phyloP scores from a whole-genome alignment of 2,329 filamentous ascomycete species.

The Colletotrichum tabaci region DNA sequence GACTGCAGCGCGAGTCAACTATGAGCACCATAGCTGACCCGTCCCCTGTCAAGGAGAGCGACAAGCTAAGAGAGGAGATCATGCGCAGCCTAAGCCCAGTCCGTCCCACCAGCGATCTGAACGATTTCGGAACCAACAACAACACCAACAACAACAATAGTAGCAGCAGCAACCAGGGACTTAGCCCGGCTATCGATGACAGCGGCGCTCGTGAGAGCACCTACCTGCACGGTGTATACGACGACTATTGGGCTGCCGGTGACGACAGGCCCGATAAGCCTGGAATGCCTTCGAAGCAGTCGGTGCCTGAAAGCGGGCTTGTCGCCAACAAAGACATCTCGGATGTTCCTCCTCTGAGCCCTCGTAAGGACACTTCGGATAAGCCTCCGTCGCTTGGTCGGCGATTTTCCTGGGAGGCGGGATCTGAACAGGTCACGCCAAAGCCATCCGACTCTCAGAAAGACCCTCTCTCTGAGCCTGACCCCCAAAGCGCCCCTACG shows the following conservation, averaged over 20 bases:
- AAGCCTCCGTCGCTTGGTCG: conserved; percentile 31
- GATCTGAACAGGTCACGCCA: conserved; percentile 44
- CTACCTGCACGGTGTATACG: conserved; percentile 77
- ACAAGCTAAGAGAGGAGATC: conserved; percentile 81
- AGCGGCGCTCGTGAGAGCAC: conserved; percentile 66
- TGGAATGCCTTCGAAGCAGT: conserved; percentile 17
- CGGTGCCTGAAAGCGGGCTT: conserved; percentile 3
- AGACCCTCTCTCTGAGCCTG: conserved; percentile 9
- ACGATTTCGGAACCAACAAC: conserved; percentile 20
- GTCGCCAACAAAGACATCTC: conserved; percentile 13
- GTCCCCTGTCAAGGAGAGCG: conserved; percentile 77
- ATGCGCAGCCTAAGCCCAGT: conserved; percentile 76
- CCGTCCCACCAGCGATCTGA: conserved; percentile 46
- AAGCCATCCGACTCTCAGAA: conserved; percentile 12
- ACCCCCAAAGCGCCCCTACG: neutral
- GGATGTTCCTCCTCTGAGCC: conserved; percentile 38
- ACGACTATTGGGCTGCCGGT: conserved; percentile 74
- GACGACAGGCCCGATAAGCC: conserved; percentile 55
- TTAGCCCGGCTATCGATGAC: conserved; percentile 12
- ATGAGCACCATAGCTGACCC: conserved; percentile 65
- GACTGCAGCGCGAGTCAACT: conserved; percentile 59
- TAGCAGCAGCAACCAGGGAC: neutral
- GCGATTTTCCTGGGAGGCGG: conserved; percentile 62
- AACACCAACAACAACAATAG: conserved; percentile 7
- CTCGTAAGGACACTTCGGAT: conserved; percentile 38